Conservation (phyloP, 768 basidiomycete species). For the Auriscalpium vulgare region DNA sequence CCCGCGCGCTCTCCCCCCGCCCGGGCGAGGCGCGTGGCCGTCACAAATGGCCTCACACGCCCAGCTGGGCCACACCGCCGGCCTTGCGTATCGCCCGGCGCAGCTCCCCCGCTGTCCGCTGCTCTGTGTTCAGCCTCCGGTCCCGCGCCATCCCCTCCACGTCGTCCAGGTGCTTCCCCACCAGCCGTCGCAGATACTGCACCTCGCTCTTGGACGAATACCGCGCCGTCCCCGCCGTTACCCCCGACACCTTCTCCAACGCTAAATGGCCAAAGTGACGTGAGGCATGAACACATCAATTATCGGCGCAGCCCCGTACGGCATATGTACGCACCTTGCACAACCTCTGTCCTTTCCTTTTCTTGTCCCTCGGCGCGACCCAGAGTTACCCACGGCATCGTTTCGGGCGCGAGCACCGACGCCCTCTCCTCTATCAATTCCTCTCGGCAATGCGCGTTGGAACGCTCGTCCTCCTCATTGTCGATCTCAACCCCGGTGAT, state of each 20-base stretch:
- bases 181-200: constrained; percentile 56
- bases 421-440: constrained; percentile 7
- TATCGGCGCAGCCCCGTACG: background rate
- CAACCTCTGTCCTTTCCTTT: constrained; percentile 1
- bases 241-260: constrained; percentile 54
- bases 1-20: no score
- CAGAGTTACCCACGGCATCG: constrained; percentile 1
- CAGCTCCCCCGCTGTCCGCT: constrained; percentile 79
- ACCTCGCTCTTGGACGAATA: constrained; percentile 65
- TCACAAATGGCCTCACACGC: constrained; percentile 10
- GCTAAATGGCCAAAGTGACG: constrained; percentile 28
- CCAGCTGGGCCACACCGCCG: constrained; percentile 32
- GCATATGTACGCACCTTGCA: constrained; percentile 8
- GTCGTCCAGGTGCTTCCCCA: constrained; percentile 64
- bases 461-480: constrained; percentile 2
- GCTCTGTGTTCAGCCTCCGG: constrained; percentile 69
- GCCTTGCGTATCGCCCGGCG: constrained; percentile 52
- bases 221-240: constrained; percentile 25
- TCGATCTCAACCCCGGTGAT: constrained; percentile 10
- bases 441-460: background rate
- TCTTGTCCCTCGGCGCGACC: background rate
- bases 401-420: background rate
- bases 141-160: constrained; percentile 73
- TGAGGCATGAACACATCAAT: constrained; percentile 6
- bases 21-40: background rate